These are phyloP conservation scores for Tilletia setariae DNA, from an alignment of 1,284 basidiomycete genomes.

Conservation along the genomic window DNA sequence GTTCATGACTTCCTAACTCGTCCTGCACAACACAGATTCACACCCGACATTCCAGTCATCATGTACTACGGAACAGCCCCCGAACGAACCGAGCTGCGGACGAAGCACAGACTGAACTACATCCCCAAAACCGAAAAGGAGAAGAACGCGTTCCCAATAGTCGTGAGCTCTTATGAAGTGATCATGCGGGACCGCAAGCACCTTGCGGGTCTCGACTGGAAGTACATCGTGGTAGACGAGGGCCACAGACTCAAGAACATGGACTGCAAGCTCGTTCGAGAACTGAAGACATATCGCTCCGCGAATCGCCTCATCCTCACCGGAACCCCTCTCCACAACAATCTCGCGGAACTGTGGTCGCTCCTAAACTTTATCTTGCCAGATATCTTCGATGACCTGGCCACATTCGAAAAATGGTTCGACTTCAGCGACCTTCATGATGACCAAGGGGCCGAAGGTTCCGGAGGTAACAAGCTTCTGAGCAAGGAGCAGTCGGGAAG, in stretches of 20 bases:
- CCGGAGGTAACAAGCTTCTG: constrained; percentile 26
- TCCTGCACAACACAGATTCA: constrained; percentile 54
- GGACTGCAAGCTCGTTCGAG: constrained; percentile 80
- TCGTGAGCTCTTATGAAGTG: constrained; percentile 90
- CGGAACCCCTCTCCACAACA: constrained; percentile 90
- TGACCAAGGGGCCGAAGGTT: constrained; percentile 6
- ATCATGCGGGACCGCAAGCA: constrained; percentile 62
- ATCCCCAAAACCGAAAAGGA: constrained; percentile 23
- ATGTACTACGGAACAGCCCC: constrained; percentile 83
- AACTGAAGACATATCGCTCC: constrained; percentile 81
- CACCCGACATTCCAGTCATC: constrained; percentile 67
- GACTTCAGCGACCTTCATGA: constrained; percentile 36
- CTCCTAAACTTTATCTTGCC: constrained; percentile 73
- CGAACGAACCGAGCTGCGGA: constrained; percentile 71
- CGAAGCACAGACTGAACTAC: constrained; percentile 17
- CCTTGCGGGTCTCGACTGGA: constrained; percentile 55
- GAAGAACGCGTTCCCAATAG: constrained; percentile 57
- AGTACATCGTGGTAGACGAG: constrained; percentile 93
- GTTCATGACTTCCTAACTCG: constrained; percentile 11
- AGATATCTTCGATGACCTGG: constrained; percentile 78
- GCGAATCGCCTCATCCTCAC: constrained; percentile 88
- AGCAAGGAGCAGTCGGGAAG: constrained; percentile 64
- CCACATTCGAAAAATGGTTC: constrained; percentile 82
- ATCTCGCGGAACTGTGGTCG: constrained; percentile 88
- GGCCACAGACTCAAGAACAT: constrained; percentile 91